Base-by-base conservation (phyloP, 352 stramenopile genomes). In the Blastocystis sp. region DNA sequence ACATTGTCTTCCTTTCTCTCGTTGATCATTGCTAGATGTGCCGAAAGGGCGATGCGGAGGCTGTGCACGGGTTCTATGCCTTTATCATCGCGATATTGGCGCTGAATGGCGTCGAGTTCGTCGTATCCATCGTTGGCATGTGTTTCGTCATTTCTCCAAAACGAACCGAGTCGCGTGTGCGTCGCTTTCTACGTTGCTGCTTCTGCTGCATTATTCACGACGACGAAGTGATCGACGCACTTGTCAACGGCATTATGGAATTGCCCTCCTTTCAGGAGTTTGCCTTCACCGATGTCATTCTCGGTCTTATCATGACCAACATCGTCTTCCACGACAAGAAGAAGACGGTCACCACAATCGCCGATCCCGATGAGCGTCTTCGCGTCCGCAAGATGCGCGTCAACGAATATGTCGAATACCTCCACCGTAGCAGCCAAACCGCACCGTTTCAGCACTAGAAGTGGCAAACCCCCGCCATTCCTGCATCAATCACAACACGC, bases 271-370 rank as follows among this genome's bases (percentile, higher is more conserved):
- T 81, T 38, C 40, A 60, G 10, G 24, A 24, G 19, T 81, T 64
- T 65, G 64, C 71, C 1, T 40, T 81, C 3, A 81, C 43, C 28
- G 71, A 81, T 42, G 43, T 81, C 7, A 48, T 81, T 7, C 48
- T 54, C 34, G 71, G 71, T 64, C 48, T 81, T 19, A 21, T 64
- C 38, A 81, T 81, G 71, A 81, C 71, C 17, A 81, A 81, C 24
- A 17, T 81, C 24, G 71, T 81, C 19, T 81, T 54, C 45, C 71
- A 81, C 59, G 42, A 81, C 14, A 81, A 81, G n/a, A 81, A 64
- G n/a, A n/a, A 42, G 10, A 19, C 43, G 1, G 66, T 81, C 40
- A 65, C 38, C 21, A 21, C 38, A 3, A 64, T 81, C 59, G 17
- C n/a, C 28, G 48, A 81, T 38, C 71, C 71, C 9, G 52, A 81